These are phyloP conservation scores for Trematosphaeria pertusa DNA, from an alignment of 2,329 filamentous ascomycete species.

Conservation along the genomic window DNA sequence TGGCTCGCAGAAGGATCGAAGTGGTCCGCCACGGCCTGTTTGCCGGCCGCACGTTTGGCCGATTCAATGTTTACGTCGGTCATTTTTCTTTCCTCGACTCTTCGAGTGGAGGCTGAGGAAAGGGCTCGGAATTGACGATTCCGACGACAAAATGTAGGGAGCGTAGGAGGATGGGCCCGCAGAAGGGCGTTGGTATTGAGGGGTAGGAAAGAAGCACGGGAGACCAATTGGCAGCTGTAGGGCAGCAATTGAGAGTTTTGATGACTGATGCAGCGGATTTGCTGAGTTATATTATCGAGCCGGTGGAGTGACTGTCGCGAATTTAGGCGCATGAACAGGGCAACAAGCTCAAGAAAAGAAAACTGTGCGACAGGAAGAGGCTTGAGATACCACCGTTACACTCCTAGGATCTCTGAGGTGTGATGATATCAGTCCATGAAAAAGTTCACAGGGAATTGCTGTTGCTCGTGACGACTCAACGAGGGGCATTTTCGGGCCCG, in stretches of 20 bases:
- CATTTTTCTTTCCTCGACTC: constrained; percentile 27
- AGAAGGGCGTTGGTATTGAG: neutral
- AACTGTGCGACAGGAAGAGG: neutral
- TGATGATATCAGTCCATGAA: neutral
- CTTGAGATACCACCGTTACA: neutral
- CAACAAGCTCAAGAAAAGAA: neutral
- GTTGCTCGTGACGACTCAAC: neutral
- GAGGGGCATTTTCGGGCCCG: constrained; percentile 2
- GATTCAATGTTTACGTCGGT: constrained; percentile 62
- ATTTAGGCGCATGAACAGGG: constrained; percentile 24
- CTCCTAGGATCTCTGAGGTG: neutral
- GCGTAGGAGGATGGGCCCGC: too few relatives aligned
- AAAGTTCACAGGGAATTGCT: neutral
- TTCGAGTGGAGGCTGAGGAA: constrained; percentile 14
- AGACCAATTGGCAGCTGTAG: constrained; percentile 23
- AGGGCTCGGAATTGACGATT: neutral
- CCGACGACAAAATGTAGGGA: neutral
- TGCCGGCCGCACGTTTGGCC: constrained; percentile 78
- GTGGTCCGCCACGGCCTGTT: constrained; percentile 74
- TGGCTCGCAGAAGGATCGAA: constrained; percentile 68
- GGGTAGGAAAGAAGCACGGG: constrained; percentile 6
- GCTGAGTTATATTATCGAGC: constrained; percentile 31
- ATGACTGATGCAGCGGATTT: constrained; percentile 37
- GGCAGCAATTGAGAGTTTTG: constrained; percentile 23
- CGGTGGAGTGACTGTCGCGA: constrained; percentile 8